Base-by-base conservation (phyloP, 2,329 filamentous ascomycete species). In the Neofusicoccum umdonicola region DNA sequence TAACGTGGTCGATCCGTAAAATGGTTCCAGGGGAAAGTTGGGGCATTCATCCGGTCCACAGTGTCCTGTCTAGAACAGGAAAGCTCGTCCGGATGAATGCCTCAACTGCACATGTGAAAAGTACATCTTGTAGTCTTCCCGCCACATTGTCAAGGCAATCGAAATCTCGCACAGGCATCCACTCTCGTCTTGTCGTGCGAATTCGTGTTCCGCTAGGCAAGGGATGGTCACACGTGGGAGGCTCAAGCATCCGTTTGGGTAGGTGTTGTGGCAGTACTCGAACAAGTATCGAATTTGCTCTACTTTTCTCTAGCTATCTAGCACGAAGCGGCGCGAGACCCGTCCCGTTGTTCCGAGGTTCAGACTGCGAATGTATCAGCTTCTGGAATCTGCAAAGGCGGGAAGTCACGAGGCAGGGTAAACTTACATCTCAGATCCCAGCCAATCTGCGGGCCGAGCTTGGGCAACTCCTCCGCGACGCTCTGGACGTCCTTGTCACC, bases 401-500 rank as follows among this genome's bases (percentile, higher is more conserved):
- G 11, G 12, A 6, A 12, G 27, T 47, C 56, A 60, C 27, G 56
- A 35, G 50, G 34, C 31, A 12, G 48, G 37, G 48, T 5, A 47
- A 44, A 63, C 73, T 80, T 79, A 74, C 81, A 88, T 68, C 86
- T 81, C 78, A 88, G 72, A 74, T 88, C 86, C 87, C 87, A 89
- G 54, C 84, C 92, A 78, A 99, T 98, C 82, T 90, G 84, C 7
- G 95, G 95, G 0, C 95, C 94, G 67, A 99, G 78, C 70, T 85
- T 90, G 17, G 94, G 94, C 74, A 99, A 80, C 80, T 96, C 92
- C 74, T 99, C 95, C 0, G 95, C 95, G 60, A 99, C 94, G 73
- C 92, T 96, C 86, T 99, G 93, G 66, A 99, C 95, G 75, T 99
- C 95, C 87, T 99, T 99, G 80, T 99, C 95, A 68, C 95, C 95